Evolutionary conservation across 2,329 filamentous ascomycete genomes (phyloP).

Genomic region (Talaromyces albobiverticillius): DNA sequence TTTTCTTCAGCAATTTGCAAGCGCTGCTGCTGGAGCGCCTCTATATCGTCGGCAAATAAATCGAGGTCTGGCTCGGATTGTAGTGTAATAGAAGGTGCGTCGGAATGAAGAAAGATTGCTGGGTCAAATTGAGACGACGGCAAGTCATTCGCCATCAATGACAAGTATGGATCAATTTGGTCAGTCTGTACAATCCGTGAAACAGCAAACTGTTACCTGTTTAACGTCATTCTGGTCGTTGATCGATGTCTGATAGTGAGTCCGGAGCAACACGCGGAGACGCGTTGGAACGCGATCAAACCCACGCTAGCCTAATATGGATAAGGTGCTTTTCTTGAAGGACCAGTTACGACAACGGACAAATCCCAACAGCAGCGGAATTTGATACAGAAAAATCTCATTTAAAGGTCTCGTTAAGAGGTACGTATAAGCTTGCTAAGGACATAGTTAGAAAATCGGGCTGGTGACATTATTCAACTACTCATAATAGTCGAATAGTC

Average conservation of each 20-base stretch:
- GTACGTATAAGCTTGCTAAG: too few species aligned
- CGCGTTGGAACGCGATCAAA: conserved; percentile 12
- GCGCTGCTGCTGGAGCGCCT: conserved; percentile 34
- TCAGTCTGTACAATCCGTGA: not conserved
- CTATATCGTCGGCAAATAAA: conserved; percentile 39
- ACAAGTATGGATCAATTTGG: not conserved
- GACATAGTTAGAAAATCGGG: too few species aligned
- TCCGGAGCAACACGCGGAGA: conserved; percentile 1
- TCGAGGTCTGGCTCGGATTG: conserved; percentile 26
- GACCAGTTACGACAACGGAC: too few species aligned
- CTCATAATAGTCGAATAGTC: too few species aligned
- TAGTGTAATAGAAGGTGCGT: conserved; percentile 25
- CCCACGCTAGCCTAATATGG: conserved; percentile 9
- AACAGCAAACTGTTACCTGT: too few species aligned
- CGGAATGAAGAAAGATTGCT: conserved; percentile 48
- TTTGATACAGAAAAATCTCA: too few species aligned
- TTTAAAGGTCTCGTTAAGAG: too few species aligned
- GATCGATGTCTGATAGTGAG: too few species aligned
- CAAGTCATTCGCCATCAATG: conserved; percentile 22
- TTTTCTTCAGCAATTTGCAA: conserved; percentile 25
- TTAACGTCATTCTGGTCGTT: not conserved
- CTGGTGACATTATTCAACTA: too few species aligned
- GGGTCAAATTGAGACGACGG: conserved; percentile 52
- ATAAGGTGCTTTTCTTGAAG: not conserved
- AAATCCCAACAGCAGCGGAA: too few species aligned